A percentile compares a stretch with the other conserved stretches of the same genome.
Conservation (phyloP, 257 asterid species). For the Penstemon davidsonii region DNA sequence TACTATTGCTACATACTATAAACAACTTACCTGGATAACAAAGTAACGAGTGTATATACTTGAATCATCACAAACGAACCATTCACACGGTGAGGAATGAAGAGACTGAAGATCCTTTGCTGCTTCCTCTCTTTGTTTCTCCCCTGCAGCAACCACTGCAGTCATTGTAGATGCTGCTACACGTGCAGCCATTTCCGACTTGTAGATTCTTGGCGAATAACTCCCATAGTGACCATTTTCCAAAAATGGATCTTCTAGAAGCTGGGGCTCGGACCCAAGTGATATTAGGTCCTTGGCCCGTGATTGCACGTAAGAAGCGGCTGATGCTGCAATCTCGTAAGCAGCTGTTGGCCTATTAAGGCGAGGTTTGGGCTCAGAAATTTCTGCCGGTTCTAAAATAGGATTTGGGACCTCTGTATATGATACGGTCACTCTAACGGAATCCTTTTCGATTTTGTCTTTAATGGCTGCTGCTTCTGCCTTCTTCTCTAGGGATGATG, state of each 20-base stretch:
- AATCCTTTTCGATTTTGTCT: constrained; percentile 44
- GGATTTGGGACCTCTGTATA: constrained; percentile 18
- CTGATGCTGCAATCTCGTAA: constrained; percentile 79
- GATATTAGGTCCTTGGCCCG: constrained; percentile 39
- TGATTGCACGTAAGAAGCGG: constrained; percentile 74
- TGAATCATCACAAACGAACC: constrained; percentile 84
- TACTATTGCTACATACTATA: not conserved
- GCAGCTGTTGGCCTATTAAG: constrained; percentile 45
- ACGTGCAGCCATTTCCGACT: constrained; percentile 70
- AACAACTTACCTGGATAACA: constrained; percentile 64
- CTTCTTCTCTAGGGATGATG: constrained; percentile 78
- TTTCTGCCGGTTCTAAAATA: constrained; percentile 19
- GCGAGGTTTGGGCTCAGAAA: constrained; percentile 25
- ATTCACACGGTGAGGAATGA: constrained; percentile 82
- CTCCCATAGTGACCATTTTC: too few species aligned
- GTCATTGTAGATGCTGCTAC: constrained; percentile 87
- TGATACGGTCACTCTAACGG: constrained; percentile 20
- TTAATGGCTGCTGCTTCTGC: constrained; percentile 55
- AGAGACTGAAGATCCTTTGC: constrained; percentile 85
- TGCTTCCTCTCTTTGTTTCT: constrained; percentile 68
- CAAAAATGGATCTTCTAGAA: too few species aligned
- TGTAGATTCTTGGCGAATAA: constrained; percentile 22
- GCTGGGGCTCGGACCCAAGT: constrained; percentile 8
- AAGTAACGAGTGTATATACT: constrained; percentile 69
- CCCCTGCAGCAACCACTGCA: constrained; percentile 82